Evolutionary conservation across 345 rosid genomes (phyloP).

Genomic region (Gossypium bickii): DNA sequence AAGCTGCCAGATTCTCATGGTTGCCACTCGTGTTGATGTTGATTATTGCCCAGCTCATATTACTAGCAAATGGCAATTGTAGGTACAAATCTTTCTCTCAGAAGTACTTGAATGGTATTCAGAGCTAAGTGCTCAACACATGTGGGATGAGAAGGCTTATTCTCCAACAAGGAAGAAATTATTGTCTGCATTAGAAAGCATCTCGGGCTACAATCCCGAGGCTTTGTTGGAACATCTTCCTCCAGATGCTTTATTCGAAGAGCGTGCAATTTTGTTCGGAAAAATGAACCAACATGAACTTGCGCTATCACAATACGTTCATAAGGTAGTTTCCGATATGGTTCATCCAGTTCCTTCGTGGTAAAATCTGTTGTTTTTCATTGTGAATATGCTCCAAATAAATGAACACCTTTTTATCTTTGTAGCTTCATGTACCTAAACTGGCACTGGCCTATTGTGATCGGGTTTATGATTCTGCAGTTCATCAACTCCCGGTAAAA

Average conservation of each 20-base stretch:
- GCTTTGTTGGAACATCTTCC: conserved; percentile 81
- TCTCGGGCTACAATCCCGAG: conserved; percentile 83
- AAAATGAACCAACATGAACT: conserved; percentile 97
- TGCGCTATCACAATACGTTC: conserved; percentile 84
- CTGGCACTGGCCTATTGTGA: conserved; percentile 89
- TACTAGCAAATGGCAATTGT: conserved; percentile 15
- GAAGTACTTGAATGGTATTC: conserved; percentile 89
- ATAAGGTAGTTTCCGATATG: conserved; percentile 48
- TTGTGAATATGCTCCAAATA: not conserved
- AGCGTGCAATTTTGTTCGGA: conserved; percentile 82
- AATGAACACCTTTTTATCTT: conserved; percentile 18
- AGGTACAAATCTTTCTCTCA: conserved; percentile 92
- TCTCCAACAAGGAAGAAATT: conserved; percentile 87
- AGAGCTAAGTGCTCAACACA: conserved; percentile 57
- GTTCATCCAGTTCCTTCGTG: not conserved
- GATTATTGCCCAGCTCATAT: conserved; percentile 5
- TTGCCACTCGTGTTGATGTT: not conserved
- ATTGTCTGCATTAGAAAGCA: conserved; percentile 83
- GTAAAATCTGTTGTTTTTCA: not conserved
- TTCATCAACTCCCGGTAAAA: conserved; percentile 56
- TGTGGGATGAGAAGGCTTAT: conserved; percentile 85
- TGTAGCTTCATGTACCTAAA: conserved; percentile 83
- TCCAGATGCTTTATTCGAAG: conserved; percentile 86
- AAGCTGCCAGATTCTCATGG: not conserved
- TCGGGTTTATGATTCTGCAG: conserved; percentile 57